Percentiles rank a stretch among this genome's conserved stretches.
Evolutionary conservation across 345 rosid genomes (phyloP).

Genomic region (Psidium guajava): DNA sequence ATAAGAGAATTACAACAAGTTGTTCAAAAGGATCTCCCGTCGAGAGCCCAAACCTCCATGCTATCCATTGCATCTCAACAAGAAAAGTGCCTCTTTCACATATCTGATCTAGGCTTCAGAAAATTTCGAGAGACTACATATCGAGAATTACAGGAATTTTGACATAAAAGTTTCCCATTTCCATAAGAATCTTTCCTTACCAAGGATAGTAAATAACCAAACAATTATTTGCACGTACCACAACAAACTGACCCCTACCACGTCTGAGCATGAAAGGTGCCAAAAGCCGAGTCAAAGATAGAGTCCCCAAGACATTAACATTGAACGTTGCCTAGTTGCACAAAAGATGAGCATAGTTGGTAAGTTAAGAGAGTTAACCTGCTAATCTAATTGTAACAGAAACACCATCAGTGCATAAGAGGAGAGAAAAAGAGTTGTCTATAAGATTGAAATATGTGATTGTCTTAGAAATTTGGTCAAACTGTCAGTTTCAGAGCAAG

Average conservation of each 20-base stretch:
- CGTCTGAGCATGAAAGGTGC: slow-evolving; percentile 69
- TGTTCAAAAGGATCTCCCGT: too few species aligned
- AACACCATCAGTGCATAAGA: background rate
- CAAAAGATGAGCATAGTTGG: background rate
- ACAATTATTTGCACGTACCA: slow-evolving; percentile 43
- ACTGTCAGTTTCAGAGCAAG: background rate
- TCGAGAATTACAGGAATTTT: background rate
- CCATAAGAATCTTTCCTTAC: background rate
- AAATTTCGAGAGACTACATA: background rate
- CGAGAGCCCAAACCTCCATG: too few species aligned
- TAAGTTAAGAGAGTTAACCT: background rate
- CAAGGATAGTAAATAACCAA: background rate
- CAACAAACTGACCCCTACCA: slow-evolving; percentile 87
- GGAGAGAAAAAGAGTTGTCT: background rate
- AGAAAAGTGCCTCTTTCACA: background rate
- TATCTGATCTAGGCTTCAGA: background rate
- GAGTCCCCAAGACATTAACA: slow-evolving; percentile 81
- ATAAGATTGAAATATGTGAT: background rate
- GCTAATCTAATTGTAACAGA: background rate
- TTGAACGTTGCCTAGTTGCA: slow-evolving; percentile 60
- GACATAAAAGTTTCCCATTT: background rate
- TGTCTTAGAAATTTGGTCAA: background rate
- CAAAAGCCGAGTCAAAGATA: slow-evolving; percentile 75
- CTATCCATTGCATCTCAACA: background rate
- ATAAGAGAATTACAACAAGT: background rate